Evolutionary conservation across 2,329 filamentous ascomycete genomes (phyloP).

Genomic region (Fusarium pseudocircinatum): DNA sequence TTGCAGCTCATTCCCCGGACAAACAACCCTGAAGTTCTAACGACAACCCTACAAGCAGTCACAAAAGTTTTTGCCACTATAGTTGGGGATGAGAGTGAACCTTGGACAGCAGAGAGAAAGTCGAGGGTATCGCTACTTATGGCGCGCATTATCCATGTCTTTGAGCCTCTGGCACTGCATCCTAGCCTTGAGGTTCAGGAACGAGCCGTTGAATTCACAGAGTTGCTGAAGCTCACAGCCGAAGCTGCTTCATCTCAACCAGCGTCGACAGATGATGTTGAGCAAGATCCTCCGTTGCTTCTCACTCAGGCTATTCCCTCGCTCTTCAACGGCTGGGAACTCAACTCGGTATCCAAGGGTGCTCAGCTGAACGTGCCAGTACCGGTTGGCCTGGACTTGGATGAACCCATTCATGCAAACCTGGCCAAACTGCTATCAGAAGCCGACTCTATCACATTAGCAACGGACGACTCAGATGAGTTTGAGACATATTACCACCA

Average conservation of each 20-base stretch:
- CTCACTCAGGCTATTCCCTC: constrained; percentile 91
- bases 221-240: constrained; percentile 85
- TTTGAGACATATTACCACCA: constrained; percentile 75
- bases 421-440: constrained; percentile 73
- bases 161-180: constrained; percentile 82
- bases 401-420: constrained; percentile 82
- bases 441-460: constrained; percentile 60
- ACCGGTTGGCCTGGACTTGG: constrained; percentile 79
- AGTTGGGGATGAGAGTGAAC: constrained; percentile 68
- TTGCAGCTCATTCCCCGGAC: constrained; percentile 71
- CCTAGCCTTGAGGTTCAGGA: constrained; percentile 95
- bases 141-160: constrained; percentile 81
- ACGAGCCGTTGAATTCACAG: constrained; percentile 89
- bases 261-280: constrained; percentile 60
- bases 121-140: constrained; percentile 80
- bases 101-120: constrained; percentile 79
- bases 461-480: constrained; percentile 67
- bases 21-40: constrained; percentile 72
- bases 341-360: constrained; percentile 87
- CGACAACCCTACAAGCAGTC: constrained; percentile 82
- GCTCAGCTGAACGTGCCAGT: constrained; percentile 89
- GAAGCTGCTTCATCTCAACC: constrained; percentile 80
- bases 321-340: constrained; percentile 84
- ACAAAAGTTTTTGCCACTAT: constrained; percentile 85
- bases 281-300: constrained; percentile 79